Evolutionary conservation across 768 basidiomycete genomes (phyloP), one percentile per base, ranked within the genome.

Genomic region (Chalciporus piperatus): DNA sequence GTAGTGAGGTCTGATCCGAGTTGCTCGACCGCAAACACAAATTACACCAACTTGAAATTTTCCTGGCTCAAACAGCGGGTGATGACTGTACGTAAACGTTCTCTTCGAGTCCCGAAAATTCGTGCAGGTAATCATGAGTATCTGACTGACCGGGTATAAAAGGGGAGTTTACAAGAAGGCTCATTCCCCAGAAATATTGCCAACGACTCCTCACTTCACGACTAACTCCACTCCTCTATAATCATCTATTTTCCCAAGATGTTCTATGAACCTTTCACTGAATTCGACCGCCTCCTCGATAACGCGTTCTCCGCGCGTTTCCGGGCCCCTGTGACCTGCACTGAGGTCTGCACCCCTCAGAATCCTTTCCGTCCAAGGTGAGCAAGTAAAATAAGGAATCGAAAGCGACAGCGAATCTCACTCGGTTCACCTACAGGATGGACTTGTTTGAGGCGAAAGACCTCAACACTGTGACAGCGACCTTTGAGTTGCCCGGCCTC

Each of bases 401-500:
- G 4, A 3, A 16, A 14, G 12, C 13, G 13, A 7, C 35, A 11
- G n/a, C 9, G 8, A 28, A 35, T 2, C 2, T 7, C n/a, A 1
- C 0, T 3, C 4, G 13, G 2, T 17, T 30, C 17, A 11, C 8
- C 20, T n/a, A 16, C 13, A 74, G 74, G 25, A 64, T 83, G 65
- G 75, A 80, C 54, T 44, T 82, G 1, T 69, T 76, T 46, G 77
- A 80, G 59, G 69, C 72, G 45, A 57, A 68, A 4, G 68, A 71
- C 1, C 63, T 64, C 9, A 74, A 75, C 59, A 50, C 54, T n/a
- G 71, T 81, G 32, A 80, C 76, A 2, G 80, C 77, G 16, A 74
- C 73, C 4, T 78, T 83, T 56, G 80, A 81, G 59, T 63, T 80
- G 6, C 80, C 81, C 3, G 76, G 81, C 9, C 58, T 82, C 45